These are phyloP conservation scores for Penicillium thymicola DNA, from an alignment of 2,329 filamentous ascomycete genomes.

Conservation along the genomic window DNA sequence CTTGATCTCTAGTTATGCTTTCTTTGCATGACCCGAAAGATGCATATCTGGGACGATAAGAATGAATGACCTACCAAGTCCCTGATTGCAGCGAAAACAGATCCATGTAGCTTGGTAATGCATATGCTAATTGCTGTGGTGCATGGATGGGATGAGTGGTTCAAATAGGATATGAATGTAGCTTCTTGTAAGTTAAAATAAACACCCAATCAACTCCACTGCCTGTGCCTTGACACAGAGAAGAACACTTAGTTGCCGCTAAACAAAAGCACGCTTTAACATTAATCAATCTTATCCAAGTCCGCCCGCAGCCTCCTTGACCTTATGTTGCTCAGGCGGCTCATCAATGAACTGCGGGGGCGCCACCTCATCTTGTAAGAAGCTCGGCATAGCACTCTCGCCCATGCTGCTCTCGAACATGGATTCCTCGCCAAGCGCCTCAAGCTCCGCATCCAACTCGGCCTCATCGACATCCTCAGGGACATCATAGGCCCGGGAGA, in stretches of 20 bases:
- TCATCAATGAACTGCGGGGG: slow-evolving; percentile 90
- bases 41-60: neutral
- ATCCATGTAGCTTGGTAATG: neutral
- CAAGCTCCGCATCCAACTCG: slow-evolving; percentile 92
- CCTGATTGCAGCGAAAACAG: neutral
- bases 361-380: slow-evolving; percentile 81
- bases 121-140: neutral
- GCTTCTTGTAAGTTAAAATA: neutral
- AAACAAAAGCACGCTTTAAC: slow-evolving; percentile 10
- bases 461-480: slow-evolving; percentile 97
- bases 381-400: slow-evolving; percentile 68
- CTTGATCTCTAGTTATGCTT: neutral
- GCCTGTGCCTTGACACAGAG: slow-evolving; percentile 10
- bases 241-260: slow-evolving; percentile 8
- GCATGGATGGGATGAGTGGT: neutral
- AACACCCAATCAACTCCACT: slow-evolving; percentile 17
- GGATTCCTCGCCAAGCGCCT: slow-evolving; percentile 91
- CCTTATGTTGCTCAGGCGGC: slow-evolving; percentile 70
- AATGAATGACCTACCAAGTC: neutral
- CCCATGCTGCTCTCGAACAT: slow-evolving; percentile 71
- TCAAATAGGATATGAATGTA: neutral
- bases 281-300: slow-evolving; percentile 22
- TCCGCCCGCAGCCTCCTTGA: slow-evolving; percentile 71
- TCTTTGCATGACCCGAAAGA: neutral
- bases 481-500: slow-evolving; percentile 86